These are phyloP conservation scores for Crepidotus variabilis DNA, from an alignment of 768 basidiomycete species.

Conservation along the genomic window DNA sequence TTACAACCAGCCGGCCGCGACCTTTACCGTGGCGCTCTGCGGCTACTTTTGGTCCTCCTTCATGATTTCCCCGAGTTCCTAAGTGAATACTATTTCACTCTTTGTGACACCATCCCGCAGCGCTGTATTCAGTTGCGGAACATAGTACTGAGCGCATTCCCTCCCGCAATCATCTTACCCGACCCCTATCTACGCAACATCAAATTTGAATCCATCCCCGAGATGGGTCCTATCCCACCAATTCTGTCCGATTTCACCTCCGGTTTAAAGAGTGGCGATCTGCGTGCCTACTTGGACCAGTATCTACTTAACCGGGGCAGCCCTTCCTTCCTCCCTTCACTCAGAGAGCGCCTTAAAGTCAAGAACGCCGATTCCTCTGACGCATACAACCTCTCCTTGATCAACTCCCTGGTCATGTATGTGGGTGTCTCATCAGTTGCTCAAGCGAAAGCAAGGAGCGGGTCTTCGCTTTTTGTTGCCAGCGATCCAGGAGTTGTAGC, in stretches of 20 bases:
- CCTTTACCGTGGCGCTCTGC: slow-evolving; percentile 86
- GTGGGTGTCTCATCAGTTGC: slow-evolving; percentile 91
- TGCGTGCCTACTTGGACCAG: slow-evolving; percentile 78
- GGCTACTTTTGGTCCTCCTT: slow-evolving; percentile 89
- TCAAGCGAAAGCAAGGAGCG: slow-evolving; percentile 82
- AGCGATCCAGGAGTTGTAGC: slow-evolving; percentile 83
- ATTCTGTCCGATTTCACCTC: slow-evolving; percentile 90
- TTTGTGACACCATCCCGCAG: slow-evolving; percentile 90
- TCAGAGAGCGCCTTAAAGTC: slow-evolving; percentile 72
- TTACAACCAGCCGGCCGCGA: slow-evolving; percentile 78
- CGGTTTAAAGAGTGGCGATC: slow-evolving; percentile 74
- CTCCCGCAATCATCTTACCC: slow-evolving; percentile 73
- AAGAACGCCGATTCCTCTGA: slow-evolving; percentile 42
- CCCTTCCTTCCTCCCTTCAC: slow-evolving; percentile 66
- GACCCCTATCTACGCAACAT: slow-evolving; percentile 80
- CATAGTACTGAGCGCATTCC: slow-evolving; percentile 95
- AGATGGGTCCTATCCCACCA: slow-evolving; percentile 90
- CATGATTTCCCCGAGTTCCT: slow-evolving; percentile 99
- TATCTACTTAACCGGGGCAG: slow-evolving; percentile 76
- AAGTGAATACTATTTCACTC: slow-evolving; percentile 93
- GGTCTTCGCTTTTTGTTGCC: slow-evolving; percentile 75
- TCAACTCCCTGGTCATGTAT: slow-evolving; percentile 95
- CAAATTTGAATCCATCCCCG: slow-evolving; percentile 72
- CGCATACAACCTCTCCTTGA: slow-evolving; percentile 80
- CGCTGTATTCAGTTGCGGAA: slow-evolving; percentile 96